Evolutionary conservation across 768 basidiomycete species (phyloP), one percentile per base, ranked within the genome.

Genomic region (Pleurotus citrinopileatus): DNA sequence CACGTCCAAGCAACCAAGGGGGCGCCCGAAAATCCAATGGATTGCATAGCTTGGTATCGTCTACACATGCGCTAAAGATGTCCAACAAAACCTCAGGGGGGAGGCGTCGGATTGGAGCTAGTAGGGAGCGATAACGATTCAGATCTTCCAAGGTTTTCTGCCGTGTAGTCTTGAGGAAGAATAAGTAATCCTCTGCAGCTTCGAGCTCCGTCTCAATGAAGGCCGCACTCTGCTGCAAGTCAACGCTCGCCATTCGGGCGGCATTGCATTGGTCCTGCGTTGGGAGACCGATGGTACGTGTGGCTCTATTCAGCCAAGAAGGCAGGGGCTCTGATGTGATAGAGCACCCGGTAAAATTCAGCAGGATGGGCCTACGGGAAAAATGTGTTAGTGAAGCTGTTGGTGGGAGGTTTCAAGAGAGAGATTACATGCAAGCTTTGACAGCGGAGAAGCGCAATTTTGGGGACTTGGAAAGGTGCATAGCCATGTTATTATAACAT

Each of bases 41-140:
- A 8, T 51, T 37, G 23, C 48, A 51, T 12, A 51, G 23, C 34
- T 15, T 51, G 17, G 29, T 12, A 20, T 51, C 48, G 22, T 23
- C 22, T 10, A 51, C 27, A n/a, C 22, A 26, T 28, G 48, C 48
- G n/a, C 22, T 29, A 29, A 53, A 53, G 19, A 53, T 53, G 37
- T 42, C 26, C 7, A 19, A 19, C 23, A 53, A 17, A 26, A 53
- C 42, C 26, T 53, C 52, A 28, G 23, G 17, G 12, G 52, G 52
- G n/a, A 53, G 23, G 23, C 52, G 52, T 27, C 52, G 40, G n/a
- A 53, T 53, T 28, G 52, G 52, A 9, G 52, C 37, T 12, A 53
- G 25, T 3, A 53, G 8, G 27, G 32, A 23, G 0, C 37, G 29
- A 15, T 51, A 20, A 9, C 9, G 34, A 12, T 17, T n/a, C 13